Base-by-base conservation (phyloP, 495 filamentous ascomycete genomes). In the Parachaetomium inaequale region DNA sequence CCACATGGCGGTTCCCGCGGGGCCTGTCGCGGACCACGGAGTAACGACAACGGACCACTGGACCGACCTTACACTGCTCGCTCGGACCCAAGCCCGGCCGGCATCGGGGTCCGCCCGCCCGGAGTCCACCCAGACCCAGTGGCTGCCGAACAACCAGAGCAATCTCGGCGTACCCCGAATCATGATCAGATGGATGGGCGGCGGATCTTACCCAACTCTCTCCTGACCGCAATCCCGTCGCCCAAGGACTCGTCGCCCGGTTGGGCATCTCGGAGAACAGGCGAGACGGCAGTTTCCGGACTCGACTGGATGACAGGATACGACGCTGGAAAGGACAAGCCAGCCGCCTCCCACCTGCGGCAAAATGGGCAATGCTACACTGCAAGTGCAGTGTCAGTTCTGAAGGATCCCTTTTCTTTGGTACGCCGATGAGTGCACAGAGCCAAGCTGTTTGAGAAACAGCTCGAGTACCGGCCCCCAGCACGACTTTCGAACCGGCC, bases 351-450 rank as follows among this genome's bases (percentile, higher is more conserved):
- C 56, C 59, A 17, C 45, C 59, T 56, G 56, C 64, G 66, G 63
- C 62, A 71, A 54, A 71, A 69, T 57, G 55, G 2, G 40, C 54
- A 56, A 68, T 71, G 66, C 66, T 59, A 69, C 69, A 55, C 62
- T 70, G 59, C 59, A 60, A 46, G 38, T 45, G 50, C 56, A 45
- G 32, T 53, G 47, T 47, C 49, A 60, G 46, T 31, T 34, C 17
- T 25, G 14, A 23, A 21, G 36, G 6, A 32, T 6, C 47, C 21
- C 34, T 52, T 34, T 32, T 42, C 23, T 38, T 15, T 49, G 36
- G 26, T 32, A 40, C 32, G 54, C 38, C 6, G 21, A 49, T 43
- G 40, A 43, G 40, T 17, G 45, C 23, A 26, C 23, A 45, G 7
- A 59, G 26, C 40, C 52, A 28, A 42, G 52, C 36, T 32, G 7